Conservation (phyloP, 352 stramenopile species). For the Phytopythium oedochilum region DNA sequence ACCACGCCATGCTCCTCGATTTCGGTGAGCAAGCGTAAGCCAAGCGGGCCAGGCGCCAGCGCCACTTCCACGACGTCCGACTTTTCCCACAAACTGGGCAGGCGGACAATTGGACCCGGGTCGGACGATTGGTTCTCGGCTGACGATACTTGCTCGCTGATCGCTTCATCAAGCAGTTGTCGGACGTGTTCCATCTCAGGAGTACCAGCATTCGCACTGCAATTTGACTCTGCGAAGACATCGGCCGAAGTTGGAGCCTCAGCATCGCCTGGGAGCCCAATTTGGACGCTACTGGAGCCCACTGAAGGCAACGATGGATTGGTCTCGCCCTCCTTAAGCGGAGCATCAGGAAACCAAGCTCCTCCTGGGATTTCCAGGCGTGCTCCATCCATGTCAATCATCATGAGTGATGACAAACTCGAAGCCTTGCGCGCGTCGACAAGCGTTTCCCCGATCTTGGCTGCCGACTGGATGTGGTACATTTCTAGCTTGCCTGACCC, state of each 20-base stretch:
- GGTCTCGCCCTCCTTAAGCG: not conserved
- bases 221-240: not conserved
- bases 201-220: not conserved
- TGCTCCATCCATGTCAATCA: conserved; percentile 47
- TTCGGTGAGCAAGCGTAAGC: conserved; percentile 54
- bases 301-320: not conserved
- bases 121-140: not conserved
- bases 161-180: conserved; percentile 21
- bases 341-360: conserved; percentile 14
- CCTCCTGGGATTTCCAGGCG: conserved; percentile 35
- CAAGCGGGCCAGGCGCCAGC: conserved; percentile 42
- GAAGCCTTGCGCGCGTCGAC: conserved; percentile 36
- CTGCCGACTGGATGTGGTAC: conserved; percentile 63
- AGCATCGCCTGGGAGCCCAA: not conserved
- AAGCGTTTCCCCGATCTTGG: conserved; percentile 60
- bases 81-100: conserved; percentile 12
- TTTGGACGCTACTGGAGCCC: conserved; percentile 4
- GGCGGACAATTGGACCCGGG: not conserved
- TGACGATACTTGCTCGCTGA: not conserved
- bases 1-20: conserved; percentile 50
- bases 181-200: conserved; percentile 24
- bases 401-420: conserved; percentile 54
- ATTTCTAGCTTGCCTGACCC: conserved; percentile 67
- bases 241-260: not conserved
- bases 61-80: conserved; percentile 28